These are phyloP conservation scores for Mentha longifolia DNA, from an alignment of 257 asterid genomes.

Conservation along the genomic window DNA sequence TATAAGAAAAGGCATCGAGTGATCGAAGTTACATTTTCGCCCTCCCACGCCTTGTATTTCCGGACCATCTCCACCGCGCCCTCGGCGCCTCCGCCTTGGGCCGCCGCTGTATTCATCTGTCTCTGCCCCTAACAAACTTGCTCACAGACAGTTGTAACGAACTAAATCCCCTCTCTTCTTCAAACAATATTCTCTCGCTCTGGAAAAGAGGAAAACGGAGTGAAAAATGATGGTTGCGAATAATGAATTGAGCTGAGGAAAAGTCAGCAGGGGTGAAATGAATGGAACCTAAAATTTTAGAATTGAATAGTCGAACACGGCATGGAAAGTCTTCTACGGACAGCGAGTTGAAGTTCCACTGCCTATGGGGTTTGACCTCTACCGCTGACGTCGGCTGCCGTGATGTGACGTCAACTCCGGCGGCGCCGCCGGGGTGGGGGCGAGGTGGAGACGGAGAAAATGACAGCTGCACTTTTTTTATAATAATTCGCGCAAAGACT, in stretches of 20 bases:
- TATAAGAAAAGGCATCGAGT: neutral
- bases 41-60: slow-evolving; percentile 50
- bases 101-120: slow-evolving; percentile 44
- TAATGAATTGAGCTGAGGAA: slow-evolving; percentile 21
- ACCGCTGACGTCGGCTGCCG: slow-evolving; percentile 25
- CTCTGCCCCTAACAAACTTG: neutral
- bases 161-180: neutral
- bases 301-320: slow-evolving; percentile 14
- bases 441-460: slow-evolving; percentile 13
- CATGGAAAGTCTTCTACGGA: slow-evolving; percentile 27
- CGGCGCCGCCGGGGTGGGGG: slow-evolving; percentile 14
- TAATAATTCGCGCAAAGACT: too few relatives aligned
- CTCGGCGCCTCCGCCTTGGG: slow-evolving; percentile 39
- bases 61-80: slow-evolving; percentile 47
- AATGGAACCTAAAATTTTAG: slow-evolving; percentile 27
- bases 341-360: slow-evolving; percentile 23
- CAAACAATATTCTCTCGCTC: neutral
- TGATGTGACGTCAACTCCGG: slow-evolving; percentile 22
- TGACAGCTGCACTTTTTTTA: neutral
- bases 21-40: slow-evolving; percentile 44
- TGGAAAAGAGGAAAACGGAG: neutral
- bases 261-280: slow-evolving; percentile 38
- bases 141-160: neutral
- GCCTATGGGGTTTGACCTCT: slow-evolving; percentile 29
- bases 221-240: slow-evolving; percentile 22